Evolutionary conservation across 2,329 filamentous ascomycete genomes (phyloP).

Genomic region (Polychaeton citri): DNA sequence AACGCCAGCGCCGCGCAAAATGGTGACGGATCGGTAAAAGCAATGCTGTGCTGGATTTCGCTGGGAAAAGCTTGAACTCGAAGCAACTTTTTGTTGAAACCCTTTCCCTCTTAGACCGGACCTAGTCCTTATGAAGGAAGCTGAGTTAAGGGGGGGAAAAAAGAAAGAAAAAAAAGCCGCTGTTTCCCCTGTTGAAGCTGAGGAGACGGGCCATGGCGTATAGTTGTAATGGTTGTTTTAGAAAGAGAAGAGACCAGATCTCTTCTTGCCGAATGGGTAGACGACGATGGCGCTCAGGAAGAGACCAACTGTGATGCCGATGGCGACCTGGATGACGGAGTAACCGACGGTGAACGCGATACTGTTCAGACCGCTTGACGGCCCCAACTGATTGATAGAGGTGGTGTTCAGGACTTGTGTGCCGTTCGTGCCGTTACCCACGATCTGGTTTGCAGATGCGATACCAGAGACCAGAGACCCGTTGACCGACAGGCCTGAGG

Average conservation of each 20-base stretch:
- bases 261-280: conserved; percentile 36
- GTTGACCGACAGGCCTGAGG: conserved; percentile 44
- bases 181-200: too few relatives aligned
- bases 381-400: conserved; percentile 9
- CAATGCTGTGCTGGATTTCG: too few relatives aligned
- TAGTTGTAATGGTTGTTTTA: too few relatives aligned
- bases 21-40: too few relatives aligned
- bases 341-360: conserved; percentile 36
- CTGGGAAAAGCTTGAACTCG: too few relatives aligned
- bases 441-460: conserved; percentile 43
- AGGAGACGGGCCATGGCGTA: too few relatives aligned
- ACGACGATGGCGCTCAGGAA: conserved; percentile 36
- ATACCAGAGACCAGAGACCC: conserved; percentile 45
- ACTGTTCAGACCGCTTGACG: conserved; percentile 22
- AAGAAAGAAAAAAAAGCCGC: too few relatives aligned
- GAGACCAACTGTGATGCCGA: conserved; percentile 37
- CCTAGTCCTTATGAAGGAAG: too few relatives aligned
- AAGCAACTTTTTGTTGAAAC: too few relatives aligned
- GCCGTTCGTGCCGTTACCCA: conserved; percentile 27
- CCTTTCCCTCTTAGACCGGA: too few relatives aligned
- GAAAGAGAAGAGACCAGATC: conserved; percentile 31
- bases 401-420: conserved; percentile 29
- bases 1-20: too few relatives aligned
- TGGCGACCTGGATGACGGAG: conserved; percentile 36
- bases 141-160: too few relatives aligned